Evolutionary conservation across 2,329 filamentous ascomycete genomes (phyloP).

Genomic region (Ciborinia camelliae): DNA sequence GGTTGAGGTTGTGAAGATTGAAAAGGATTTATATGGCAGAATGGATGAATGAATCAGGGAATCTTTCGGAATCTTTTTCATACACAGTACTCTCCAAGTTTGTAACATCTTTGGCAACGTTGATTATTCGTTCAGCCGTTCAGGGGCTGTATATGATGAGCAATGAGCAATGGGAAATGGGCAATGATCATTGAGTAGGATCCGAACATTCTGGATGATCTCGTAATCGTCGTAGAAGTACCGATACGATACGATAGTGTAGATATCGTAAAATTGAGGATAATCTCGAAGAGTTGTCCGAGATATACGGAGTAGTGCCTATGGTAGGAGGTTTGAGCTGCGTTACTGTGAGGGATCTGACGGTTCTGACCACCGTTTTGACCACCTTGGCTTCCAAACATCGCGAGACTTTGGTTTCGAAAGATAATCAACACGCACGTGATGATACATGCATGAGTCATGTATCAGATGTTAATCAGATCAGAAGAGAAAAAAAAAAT

Average conservation of each 20-base stretch:
- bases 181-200: too few relatives aligned
- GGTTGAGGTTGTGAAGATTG: neutral
- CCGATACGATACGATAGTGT: neutral
- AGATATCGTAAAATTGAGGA: neutral
- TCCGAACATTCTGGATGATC: neutral
- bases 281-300: neutral
- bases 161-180: too few relatives aligned
- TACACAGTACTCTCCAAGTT: neutral
- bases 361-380: too few relatives aligned
- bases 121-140: neutral
- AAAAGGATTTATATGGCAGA: neutral
- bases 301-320: neutral
- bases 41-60: neutral
- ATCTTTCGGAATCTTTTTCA: neutral
- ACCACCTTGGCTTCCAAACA: neutral
- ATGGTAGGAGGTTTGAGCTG: neutral
- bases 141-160: neutral
- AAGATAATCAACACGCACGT: neutral
- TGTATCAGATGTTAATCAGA: too few relatives aligned
- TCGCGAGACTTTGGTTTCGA: neutral
- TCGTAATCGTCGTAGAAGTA: neutral
- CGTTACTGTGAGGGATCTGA: neutral
- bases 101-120: neutral
- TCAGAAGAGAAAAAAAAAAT: neutral
- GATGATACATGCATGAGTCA: neutral